phyloP scores from a whole-genome alignment of 2,329 filamentous ascomycete genomes.

The Fusarium subtropicale region DNA sequence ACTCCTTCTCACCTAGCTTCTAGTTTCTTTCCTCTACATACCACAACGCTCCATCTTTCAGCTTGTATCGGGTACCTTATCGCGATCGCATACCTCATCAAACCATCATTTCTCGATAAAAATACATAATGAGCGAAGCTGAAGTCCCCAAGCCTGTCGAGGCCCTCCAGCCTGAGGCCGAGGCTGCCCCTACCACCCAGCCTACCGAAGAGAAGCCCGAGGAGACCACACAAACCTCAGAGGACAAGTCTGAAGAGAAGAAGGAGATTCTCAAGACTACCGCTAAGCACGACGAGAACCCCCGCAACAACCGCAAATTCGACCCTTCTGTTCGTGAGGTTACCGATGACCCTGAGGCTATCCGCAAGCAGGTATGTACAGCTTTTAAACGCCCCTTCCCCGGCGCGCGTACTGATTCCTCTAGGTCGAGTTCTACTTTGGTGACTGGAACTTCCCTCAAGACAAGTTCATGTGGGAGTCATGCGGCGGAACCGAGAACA shows the following conservation, averaged over 20 bases:
- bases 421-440: conserved; percentile 96
- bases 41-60: conserved; percentile 3
- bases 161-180: conserved; percentile 49
- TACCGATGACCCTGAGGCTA: conserved; percentile 81
- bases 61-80: conserved; percentile 11
- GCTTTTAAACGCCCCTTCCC: not conserved
- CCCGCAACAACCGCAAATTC: conserved; percentile 73
- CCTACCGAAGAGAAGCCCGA: conserved; percentile 46
- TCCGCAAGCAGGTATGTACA: conserved; percentile 79
- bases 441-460: conserved; percentile 86
- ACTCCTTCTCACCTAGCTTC: conserved; percentile 36
- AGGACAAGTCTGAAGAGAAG: conserved; percentile 42
- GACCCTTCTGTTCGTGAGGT: conserved; percentile 75
- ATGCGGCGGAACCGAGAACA: conserved; percentile 83
- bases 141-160: conserved; percentile 56
- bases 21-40: conserved; percentile 22
- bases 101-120: conserved; percentile 13
- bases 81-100: conserved; percentile 23
- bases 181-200: conserved; percentile 44
- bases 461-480: conserved; percentile 88
- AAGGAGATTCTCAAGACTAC: conserved; percentile 59
- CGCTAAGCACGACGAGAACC: conserved; percentile 55
- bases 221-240: conserved; percentile 44
- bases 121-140: conserved; percentile 54
- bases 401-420: conserved; percentile 13